These are phyloP conservation scores for Ploettnerulaceae sp. DNA, from an alignment of 2,329 filamentous ascomycete species.

Conservation along the genomic window DNA sequence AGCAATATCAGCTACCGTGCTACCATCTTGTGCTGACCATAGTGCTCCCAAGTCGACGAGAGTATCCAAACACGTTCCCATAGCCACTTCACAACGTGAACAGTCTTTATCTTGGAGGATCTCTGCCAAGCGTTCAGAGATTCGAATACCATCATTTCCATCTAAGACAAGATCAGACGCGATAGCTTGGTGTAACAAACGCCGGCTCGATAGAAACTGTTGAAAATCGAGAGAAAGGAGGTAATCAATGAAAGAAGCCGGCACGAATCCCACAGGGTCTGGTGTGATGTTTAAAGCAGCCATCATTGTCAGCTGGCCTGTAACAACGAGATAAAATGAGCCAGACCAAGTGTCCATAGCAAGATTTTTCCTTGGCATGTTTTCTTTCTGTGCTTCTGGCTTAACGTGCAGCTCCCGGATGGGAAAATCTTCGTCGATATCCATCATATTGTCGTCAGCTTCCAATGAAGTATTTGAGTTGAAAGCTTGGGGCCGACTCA, in stretches of 20 bases:
- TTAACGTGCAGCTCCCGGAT: constrained; percentile 51
- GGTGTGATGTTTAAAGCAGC: constrained; percentile 19
- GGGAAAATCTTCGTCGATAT: constrained; percentile 53
- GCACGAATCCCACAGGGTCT: constrained; percentile 41
- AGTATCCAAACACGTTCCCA: constrained; percentile 62
- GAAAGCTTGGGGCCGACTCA: constrained; percentile 15
- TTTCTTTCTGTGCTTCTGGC: constrained; percentile 32
- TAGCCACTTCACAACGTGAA: constrained; percentile 68
- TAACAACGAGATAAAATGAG: constrained; percentile 27
- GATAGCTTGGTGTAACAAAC: constrained; percentile 49
- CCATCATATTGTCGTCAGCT: constrained; percentile 52
- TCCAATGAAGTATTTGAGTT: not conserved
- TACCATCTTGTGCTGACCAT: constrained; percentile 33
- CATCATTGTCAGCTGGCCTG: constrained; percentile 25
- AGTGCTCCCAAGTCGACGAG: constrained; percentile 46
- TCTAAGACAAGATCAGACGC: constrained; percentile 48
- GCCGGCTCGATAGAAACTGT: constrained; percentile 48
- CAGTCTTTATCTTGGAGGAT: constrained; percentile 55
- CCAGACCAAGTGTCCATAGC: constrained; percentile 25
- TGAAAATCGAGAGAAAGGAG: constrained; percentile 47
- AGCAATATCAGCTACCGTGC: constrained; percentile 59
- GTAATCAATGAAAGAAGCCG: constrained; percentile 45
- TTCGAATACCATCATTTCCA: constrained; percentile 41
- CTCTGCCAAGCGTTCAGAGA: constrained; percentile 48
- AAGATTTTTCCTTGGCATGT: constrained; percentile 40